Percentiles rank a stretch among this genome's conserved stretches.
These are phyloP conservation scores for Scleromitrula shiraiana DNA, from an alignment of 2,329 filamentous ascomycete species.

Conservation along the genomic window DNA sequence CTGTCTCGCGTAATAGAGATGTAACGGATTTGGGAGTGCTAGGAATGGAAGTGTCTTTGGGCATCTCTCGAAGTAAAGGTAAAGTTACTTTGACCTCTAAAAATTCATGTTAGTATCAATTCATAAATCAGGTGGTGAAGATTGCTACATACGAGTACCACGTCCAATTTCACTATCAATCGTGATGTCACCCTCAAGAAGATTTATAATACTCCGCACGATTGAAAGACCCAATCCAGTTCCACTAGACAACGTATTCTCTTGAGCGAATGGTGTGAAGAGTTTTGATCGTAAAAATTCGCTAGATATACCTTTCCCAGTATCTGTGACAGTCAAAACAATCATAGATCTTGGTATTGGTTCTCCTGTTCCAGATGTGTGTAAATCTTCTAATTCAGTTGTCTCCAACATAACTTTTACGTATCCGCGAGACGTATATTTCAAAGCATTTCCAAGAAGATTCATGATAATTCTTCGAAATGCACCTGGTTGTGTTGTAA, in stretches of 20 bases:
- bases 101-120: slow-evolving; percentile 9
- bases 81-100: slow-evolving; percentile 28
- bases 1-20: slow-evolving; percentile 16
- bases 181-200: slow-evolving; percentile 52
- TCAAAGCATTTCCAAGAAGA: slow-evolving; percentile 53
- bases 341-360: slow-evolving; percentile 28
- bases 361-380: slow-evolving; percentile 13
- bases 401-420: slow-evolving; percentile 35
- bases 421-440: slow-evolving; percentile 49
- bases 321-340: slow-evolving; percentile 66
- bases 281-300: slow-evolving; percentile 55
- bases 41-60: slow-evolving; percentile 15
- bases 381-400: slow-evolving; percentile 23
- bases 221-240: slow-evolving; percentile 58
- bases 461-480: slow-evolving; percentile 50
- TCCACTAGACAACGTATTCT: slow-evolving; percentile 53
- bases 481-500: slow-evolving; percentile 48
- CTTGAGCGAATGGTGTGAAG: slow-evolving; percentile 57
- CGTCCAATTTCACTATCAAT: slow-evolving; percentile 46
- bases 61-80: slow-evolving; percentile 26
- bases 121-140: not conserved
- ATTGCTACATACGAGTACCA: slow-evolving; percentile 43
- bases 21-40: slow-evolving; percentile 16
- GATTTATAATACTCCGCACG: slow-evolving; percentile 52
- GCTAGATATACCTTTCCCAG: slow-evolving; percentile 57